phyloP scores from a whole-genome alignment of 2,329 filamentous ascomycete genomes.

The Zasmidium angulare region DNA sequence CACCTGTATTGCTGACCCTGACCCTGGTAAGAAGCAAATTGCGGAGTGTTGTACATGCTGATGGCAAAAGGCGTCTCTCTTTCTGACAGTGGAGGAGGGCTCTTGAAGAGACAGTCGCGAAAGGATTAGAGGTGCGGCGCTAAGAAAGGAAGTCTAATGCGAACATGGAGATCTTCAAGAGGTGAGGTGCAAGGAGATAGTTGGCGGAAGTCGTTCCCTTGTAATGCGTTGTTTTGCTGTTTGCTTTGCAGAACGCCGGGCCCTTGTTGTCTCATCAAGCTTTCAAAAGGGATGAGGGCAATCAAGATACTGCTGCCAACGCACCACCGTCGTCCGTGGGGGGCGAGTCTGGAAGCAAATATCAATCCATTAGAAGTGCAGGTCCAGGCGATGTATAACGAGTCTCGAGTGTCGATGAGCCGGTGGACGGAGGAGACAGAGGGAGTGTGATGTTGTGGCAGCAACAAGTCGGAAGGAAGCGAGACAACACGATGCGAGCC shows the following conservation, averaged over 20 bases:
- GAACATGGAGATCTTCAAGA: constrained; percentile 4
- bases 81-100: constrained; percentile 4
- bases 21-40: neutral
- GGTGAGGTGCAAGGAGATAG: constrained; percentile 17
- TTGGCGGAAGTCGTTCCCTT: constrained; percentile 12
- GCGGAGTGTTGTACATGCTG: constrained; percentile 10
- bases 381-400: neutral
- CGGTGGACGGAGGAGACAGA: neutral
- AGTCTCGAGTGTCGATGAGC: neutral
- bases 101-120: neutral
- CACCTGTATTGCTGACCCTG: constrained; percentile 13
- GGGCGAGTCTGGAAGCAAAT: neutral
- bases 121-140: constrained; percentile 5
- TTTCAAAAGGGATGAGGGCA: neutral
- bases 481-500: too few relatives aligned
- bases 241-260: constrained; percentile 4
- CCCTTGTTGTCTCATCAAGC: neutral
- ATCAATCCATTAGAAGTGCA: neutral
- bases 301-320: constrained; percentile 1
- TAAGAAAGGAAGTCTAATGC: constrained; percentile 5
- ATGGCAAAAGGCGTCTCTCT: constrained; percentile 7
- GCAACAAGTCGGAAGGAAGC: neutral
- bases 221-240: constrained; percentile 3
- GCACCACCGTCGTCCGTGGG: neutral
- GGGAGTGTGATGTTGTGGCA: neutral